These are phyloP conservation scores for Mariannaea sp. DNA, from an alignment of 2,329 filamentous ascomycete genomes.

Conservation along the genomic window DNA sequence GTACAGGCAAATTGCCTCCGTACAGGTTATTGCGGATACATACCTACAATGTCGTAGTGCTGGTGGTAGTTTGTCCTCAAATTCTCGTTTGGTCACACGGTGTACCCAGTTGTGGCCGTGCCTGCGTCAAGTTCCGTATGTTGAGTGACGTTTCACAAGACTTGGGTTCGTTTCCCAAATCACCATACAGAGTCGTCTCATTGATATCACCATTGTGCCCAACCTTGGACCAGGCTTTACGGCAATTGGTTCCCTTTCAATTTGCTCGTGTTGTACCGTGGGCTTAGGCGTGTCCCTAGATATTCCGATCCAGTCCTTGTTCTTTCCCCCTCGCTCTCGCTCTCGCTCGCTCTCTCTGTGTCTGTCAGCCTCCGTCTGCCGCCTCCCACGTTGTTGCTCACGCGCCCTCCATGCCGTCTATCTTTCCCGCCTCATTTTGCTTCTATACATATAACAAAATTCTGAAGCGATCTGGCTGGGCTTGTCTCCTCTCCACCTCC, in stretches of 20 bases:
- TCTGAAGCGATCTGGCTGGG: conserved; percentile 23
- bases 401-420: neutral
- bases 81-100: neutral
- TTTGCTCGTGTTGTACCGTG: neutral
- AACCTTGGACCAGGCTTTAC: conserved; percentile 9
- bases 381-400: neutral
- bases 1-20: too few species aligned
- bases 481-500: too few species aligned
- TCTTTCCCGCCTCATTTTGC: conserved; percentile 32
- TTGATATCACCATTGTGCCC: conserved; percentile 21
- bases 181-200: too few species aligned
- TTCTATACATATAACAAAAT: conserved; percentile 21
- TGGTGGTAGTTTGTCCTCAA: too few species aligned
- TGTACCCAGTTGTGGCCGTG: neutral
- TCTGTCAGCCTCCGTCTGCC: neutral
- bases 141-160: neutral
- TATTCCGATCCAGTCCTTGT: neutral
- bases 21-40: neutral
- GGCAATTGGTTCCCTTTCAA: conserved; percentile 15
- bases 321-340: neutral
- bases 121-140: conserved; percentile 5
- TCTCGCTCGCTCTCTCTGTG: neutral
- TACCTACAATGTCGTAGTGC: neutral
- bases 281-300: conserved; percentile 10
- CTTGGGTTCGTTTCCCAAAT: neutral